Evolutionary conservation across 352 stramenopile genomes (phyloP), one percentile per base, ranked within the genome.

Genomic region (Phytophthora kernoviae): DNA sequence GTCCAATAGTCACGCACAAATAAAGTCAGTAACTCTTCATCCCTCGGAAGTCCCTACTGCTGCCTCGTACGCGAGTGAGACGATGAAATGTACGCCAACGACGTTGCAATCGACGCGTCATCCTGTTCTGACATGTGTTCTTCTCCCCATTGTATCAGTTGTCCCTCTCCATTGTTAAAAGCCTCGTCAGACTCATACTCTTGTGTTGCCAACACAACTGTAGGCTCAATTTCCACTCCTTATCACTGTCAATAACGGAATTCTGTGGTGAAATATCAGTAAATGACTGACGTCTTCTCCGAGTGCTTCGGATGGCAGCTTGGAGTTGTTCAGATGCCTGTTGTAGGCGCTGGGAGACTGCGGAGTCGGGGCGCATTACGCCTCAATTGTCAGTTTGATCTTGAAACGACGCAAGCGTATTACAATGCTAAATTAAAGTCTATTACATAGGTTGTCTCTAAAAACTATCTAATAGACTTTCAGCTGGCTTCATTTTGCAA

Each of bases 251-350:
- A 12, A 21, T 7, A 8, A 3, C 14, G 9, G 10, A 39, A 14
- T 39, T 39, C 14, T 43, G 14, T 43, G 20, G 7, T 12, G 4
- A 15, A 21, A 27, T 18, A n/a, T 47, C 41, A 4, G 18, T 17
- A 21, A 33, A 5, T 20, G 39, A 45, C 15, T 54, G 17, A 33
- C 32, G 3, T 24, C 52, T 2, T 48, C 46, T 8, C 45, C 42
- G 2, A 17, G 62, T 62, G 52, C 67, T 79, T n/a, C 53, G 64
- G 34, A 88, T 84, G 12, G 78, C 78, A 15, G 65, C 68, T 15
- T 86, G 76, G 7, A 88, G 77, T 51, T 87, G 72, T 47, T 84
- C 69, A 5, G 81, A 65, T 0, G 77, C 73, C 43, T 68, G 68
- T 47, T 86, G 77, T 11, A 90, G 58, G 18, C 60, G 55, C 34